These are phyloP conservation scores for Suillus hirtellus DNA, from an alignment of 768 basidiomycete genomes.

Conservation along the genomic window DNA sequence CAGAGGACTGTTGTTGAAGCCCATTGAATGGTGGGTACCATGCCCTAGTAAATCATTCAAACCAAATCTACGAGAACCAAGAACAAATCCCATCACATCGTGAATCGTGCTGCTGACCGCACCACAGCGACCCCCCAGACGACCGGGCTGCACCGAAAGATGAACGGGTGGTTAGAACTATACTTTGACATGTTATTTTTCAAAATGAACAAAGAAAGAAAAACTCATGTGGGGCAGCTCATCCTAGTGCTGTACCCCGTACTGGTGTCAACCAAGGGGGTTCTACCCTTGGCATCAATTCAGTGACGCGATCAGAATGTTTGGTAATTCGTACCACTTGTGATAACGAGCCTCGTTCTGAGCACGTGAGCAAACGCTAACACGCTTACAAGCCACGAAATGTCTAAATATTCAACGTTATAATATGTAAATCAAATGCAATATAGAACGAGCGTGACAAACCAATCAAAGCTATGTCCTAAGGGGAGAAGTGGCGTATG, in stretches of 20 bases:
- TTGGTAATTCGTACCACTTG: not conserved
- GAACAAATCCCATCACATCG: slow-evolving; percentile 97
- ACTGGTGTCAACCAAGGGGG: too few relatives aligned
- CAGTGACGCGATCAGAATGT: not conserved
- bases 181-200: too few relatives aligned
- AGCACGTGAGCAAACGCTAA: slow-evolving; percentile 1
- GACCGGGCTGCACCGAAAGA: too few relatives aligned
- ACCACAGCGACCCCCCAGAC: too few relatives aligned
- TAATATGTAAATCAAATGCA: slow-evolving; percentile 4
- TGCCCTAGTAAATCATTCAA: slow-evolving; percentile 67
- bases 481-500: slow-evolving; percentile 35
- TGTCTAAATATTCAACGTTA: slow-evolving; percentile 7
- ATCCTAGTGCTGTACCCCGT: too few relatives aligned
- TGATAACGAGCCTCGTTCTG: not conserved
- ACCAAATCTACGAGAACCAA: too few relatives aligned
- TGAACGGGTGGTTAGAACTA: too few relatives aligned
- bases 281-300: not conserved
- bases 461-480: slow-evolving; percentile 18
- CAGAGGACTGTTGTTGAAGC: too few relatives aligned
- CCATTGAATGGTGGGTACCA: slow-evolving; percentile 57
- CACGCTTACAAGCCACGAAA: not conserved
- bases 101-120: slow-evolving; percentile 96
- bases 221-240: too few relatives aligned
- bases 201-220: too few relatives aligned
- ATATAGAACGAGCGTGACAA: slow-evolving; percentile 20